phyloP scores from a whole-genome alignment of 1,284 basidiomycete genomes.

The Marasmius fiardii region DNA sequence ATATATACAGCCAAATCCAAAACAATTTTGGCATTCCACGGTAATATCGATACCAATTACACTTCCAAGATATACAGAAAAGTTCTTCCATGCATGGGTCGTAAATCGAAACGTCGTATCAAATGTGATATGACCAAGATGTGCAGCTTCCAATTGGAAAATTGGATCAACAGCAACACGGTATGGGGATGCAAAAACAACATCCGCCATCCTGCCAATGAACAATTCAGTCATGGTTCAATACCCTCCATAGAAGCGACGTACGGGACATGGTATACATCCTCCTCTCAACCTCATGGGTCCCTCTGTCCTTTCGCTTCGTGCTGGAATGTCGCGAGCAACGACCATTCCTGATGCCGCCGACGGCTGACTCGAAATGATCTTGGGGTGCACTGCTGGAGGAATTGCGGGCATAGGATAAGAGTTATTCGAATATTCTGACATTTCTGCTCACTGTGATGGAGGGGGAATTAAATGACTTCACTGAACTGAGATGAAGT shows the following conservation, averaged over 20 bases:
- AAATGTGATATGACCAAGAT: no score
- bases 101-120: no score
- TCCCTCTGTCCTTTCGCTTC: constrained; percentile 3
- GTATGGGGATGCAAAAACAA: constrained; percentile 20
- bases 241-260: no score
- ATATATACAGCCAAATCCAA: no score
- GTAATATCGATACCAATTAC: no score
- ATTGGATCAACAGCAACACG: constrained; percentile 19
- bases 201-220: constrained; percentile 16
- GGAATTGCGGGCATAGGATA: neutral
- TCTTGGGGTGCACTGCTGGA: neutral
- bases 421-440: neutral
- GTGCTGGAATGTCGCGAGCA: neutral
- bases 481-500: no score
- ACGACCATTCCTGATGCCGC: constrained; percentile 2
- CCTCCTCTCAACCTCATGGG: constrained; percentile 21
- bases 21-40: no score
- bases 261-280: constrained; percentile 24
- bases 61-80: no score
- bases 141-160: no score
- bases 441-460: no score
- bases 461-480: no score
- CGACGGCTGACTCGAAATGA: neutral
- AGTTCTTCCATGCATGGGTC: no score
- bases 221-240: neutral